Percentiles rank a stretch among this genome's conserved stretches.
Conservation (phyloP, 768 basidiomycete species). For the Lepiota brunneoincarnata region DNA sequence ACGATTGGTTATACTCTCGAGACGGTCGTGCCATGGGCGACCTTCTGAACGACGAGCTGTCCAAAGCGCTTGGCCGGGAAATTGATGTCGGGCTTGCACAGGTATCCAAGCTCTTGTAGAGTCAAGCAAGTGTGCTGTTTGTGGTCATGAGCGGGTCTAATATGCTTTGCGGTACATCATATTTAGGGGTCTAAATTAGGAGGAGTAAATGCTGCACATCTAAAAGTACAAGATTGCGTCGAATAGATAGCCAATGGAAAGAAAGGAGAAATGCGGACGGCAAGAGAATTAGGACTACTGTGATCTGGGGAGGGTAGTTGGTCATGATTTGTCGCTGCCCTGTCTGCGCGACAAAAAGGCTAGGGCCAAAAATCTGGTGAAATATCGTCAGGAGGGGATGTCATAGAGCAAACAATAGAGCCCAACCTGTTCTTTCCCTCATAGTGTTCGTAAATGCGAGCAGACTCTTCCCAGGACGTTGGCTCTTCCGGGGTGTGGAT, state of each 20-base stretch:
- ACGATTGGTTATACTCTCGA: constrained; percentile 76
- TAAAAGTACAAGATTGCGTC: constrained; percentile 11
- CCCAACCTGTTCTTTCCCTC: constrained; percentile 60
- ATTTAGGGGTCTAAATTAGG: background rate
- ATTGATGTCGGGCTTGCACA: constrained; percentile 29
- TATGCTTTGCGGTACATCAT: background rate
- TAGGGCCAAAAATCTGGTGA: constrained; percentile 55
- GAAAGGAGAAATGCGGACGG: constrained; percentile 6
- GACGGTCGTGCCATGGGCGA: constrained; percentile 58
- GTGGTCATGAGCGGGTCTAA: background rate
- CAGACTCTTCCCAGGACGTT: constrained; percentile 34
- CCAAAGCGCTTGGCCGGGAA: constrained; percentile 25
- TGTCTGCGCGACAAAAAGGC: constrained; percentile 63
- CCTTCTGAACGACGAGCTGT: constrained; percentile 70
- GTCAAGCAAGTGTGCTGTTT: constrained; percentile 3
- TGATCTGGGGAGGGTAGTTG: background rate
- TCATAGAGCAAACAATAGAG: background rate
- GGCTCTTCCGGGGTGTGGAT: constrained; percentile 1
- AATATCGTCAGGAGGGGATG: constrained; percentile 11
- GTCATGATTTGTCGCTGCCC: constrained; percentile 23
- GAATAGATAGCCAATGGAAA: constrained; percentile 12
- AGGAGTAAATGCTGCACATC: constrained; percentile 4
- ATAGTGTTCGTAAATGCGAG: constrained; percentile 55
- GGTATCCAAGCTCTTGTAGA: constrained; percentile 13
- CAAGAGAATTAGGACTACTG: background rate